Evolutionary conservation across 2,329 filamentous ascomycete genomes (phyloP), one percentile per base, ranked within the genome.

Genomic region (Beauveria australis): DNA sequence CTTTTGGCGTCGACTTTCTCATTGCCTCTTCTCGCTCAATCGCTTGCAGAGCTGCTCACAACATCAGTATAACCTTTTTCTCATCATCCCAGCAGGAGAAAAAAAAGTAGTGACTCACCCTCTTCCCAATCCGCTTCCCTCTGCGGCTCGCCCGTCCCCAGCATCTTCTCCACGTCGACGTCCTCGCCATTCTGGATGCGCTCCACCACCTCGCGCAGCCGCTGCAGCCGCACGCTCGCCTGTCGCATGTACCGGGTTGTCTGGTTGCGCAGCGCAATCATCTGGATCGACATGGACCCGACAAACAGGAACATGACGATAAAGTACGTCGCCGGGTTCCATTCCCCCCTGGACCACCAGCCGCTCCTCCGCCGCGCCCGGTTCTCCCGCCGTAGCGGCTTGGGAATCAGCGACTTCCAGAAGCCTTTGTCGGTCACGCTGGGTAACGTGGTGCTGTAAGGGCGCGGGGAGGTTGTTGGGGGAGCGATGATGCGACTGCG

Each of bases 271-370:
- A 97, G 73, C 41, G 86, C 81, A 69, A 99, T 88, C 81, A 94
- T 89, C 68, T 97, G 90, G 67, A 99, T 97, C 16, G 93, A 90
- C 80, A 97, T 96, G 63, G 91, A 96, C 4, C 95, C 95, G 65
- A 97, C 93, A 64, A 97, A 81, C 46, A 92, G 78, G 69, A 92
- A 92, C 64, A 93, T 90, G 67, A 87, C 78, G 66, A 93, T 90
- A 72, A 87, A 94, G 69, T 91, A 93, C 0, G 87, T 92, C 22
- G 89, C 89, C 3, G 90, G 89, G 67, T 93, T 93, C 86, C 88
- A 90, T 66, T 85, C 83, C 69, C 83, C 87, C 18, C 33, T 37
- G 14, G 81, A 76, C 65, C 80, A 82, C 40, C 76, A 73, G 28
- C 48, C 30, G 30, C 44, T 16, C 44, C 16, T 37, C 2, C 19